phyloP scores from a whole-genome alignment of 139 green algal genomes.

The Chlorella sp. region DNA sequence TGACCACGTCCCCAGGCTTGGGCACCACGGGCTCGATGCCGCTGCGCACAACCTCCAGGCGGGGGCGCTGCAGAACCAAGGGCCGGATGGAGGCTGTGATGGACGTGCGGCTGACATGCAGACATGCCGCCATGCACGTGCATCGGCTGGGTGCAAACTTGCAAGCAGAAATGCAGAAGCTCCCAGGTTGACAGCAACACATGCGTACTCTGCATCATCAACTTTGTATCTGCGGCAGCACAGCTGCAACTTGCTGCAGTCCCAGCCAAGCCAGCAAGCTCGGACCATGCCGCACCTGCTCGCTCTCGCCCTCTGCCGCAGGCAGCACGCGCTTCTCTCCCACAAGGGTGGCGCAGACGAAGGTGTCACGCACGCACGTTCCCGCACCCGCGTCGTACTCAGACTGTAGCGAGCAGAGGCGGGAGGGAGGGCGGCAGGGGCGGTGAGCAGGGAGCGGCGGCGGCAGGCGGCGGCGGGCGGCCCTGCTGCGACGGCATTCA shows the following conservation, averaged over 20 bases:
- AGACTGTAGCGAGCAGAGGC: conserved; percentile 18
- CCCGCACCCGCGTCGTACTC: conserved; percentile 55
- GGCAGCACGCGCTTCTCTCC: conserved; percentile 40
- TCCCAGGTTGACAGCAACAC: too few species aligned
- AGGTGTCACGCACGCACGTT: conserved; percentile 55
- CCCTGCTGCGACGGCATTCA: too few species aligned
- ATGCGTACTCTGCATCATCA: too few species aligned
- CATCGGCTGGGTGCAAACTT: neutral
- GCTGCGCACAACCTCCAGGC: conserved; percentile 41
- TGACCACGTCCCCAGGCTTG: conserved; percentile 53
- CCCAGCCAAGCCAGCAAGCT: too few species aligned
- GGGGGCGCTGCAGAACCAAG: conserved; percentile 34
- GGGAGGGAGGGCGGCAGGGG: neutral
- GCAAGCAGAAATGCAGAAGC: neutral
- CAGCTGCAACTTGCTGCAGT: too few species aligned
- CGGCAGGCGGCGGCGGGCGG: too few species aligned
- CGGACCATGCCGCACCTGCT: neutral
- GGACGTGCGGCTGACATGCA: too few species aligned
- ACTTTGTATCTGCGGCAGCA: too few species aligned
- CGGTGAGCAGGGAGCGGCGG: too few species aligned
- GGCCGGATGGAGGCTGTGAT: too few species aligned
- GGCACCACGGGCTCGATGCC: conserved; percentile 47
- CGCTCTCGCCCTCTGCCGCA: neutral
- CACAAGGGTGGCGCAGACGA: conserved; percentile 63
- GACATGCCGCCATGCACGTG: too few species aligned